phyloP scores from a whole-genome alignment of 1,284 basidiomycete genomes.

The Irpex sp. region DNA sequence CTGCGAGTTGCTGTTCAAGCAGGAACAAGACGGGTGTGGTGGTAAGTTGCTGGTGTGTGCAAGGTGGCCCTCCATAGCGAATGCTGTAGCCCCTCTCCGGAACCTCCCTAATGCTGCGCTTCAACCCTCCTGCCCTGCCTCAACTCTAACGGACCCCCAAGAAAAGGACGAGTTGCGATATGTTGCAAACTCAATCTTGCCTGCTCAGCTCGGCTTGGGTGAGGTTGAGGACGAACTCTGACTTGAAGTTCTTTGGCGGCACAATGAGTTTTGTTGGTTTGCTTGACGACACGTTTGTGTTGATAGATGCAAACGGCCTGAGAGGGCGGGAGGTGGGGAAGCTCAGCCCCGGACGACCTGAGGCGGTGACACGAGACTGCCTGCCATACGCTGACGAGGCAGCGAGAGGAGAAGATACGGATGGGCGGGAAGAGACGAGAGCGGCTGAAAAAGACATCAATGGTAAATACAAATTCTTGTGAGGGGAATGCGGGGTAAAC shows the following conservation, averaged over 20 bases:
- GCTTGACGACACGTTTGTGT: conserved; percentile 28
- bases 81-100: no score
- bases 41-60: no score
- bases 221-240: conserved; percentile 69
- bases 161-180: background rate
- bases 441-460: conserved; percentile 16
- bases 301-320: conserved; percentile 68
- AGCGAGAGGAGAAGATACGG: conserved; percentile 61
- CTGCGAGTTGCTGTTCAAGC: no score
- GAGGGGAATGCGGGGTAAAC: background rate
- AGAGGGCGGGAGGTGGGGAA: conserved; percentile 71
- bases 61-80: no score
- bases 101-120: no score
- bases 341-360: conserved; percentile 24
- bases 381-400: conserved; percentile 17
- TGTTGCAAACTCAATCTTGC: conserved; percentile 44
- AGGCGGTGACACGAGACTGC: conserved; percentile 21
- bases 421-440: conserved; percentile 23
- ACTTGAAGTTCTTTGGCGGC: conserved; percentile 66
- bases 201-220: conserved; percentile 78
- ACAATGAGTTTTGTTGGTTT: conserved; percentile 69
- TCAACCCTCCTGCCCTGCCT: background rate
- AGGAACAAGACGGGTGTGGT: no score
- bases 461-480: background rate
- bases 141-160: background rate